A percentile compares a stretch with the other conserved stretches of the same genome.
Evolutionary conservation across 2,329 filamentous ascomycete species (phyloP).

Genomic region (Esteya vermicola): DNA sequence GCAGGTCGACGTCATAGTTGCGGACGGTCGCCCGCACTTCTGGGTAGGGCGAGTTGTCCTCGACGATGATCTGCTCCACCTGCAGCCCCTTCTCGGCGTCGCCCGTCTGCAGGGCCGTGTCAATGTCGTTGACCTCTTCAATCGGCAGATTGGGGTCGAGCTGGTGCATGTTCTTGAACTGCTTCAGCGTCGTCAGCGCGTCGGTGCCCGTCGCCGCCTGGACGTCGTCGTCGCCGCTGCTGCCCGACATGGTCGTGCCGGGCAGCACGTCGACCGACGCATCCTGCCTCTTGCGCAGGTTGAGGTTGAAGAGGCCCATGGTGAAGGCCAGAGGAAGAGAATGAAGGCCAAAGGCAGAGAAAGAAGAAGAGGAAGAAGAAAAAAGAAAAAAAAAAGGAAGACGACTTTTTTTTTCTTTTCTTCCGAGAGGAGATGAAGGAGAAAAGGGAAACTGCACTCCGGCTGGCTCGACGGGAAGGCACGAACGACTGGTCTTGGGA

Average conservation of each 20-base stretch:
- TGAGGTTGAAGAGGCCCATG: slow-evolving; percentile 10
- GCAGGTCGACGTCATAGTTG: slow-evolving; percentile 50
- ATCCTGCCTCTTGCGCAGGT: slow-evolving; percentile 29
- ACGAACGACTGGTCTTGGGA: too few relatives aligned
- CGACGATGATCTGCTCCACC: slow-evolving; percentile 42
- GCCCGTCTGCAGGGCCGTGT: slow-evolving; percentile 38
- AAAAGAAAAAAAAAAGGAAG: too few relatives aligned
- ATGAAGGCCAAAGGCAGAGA: too few relatives aligned
- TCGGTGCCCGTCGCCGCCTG: slow-evolving; percentile 8
- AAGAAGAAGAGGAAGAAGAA: too few relatives aligned
- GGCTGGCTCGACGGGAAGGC: too few relatives aligned
- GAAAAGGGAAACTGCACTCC: too few relatives aligned
- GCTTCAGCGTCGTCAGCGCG: slow-evolving; percentile 31
- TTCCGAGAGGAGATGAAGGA: too few relatives aligned
- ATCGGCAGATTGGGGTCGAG: slow-evolving; percentile 53
- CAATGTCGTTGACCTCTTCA: slow-evolving; percentile 45
- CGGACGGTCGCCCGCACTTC: slow-evolving; percentile 51
- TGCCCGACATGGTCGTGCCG: slow-evolving; percentile 7
- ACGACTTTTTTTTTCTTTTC: too few relatives aligned
- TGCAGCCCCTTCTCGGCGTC: slow-evolving; percentile 41
- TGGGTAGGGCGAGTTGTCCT: slow-evolving; percentile 50
- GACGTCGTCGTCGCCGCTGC: neutral
- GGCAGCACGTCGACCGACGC: slow-evolving; percentile 12
- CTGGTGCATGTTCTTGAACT: slow-evolving; percentile 45
- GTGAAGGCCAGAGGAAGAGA: neutral